Base-by-base conservation (phyloP, 495 filamentous ascomycete genomes). In the Diplogelasinospora grovesii region DNA sequence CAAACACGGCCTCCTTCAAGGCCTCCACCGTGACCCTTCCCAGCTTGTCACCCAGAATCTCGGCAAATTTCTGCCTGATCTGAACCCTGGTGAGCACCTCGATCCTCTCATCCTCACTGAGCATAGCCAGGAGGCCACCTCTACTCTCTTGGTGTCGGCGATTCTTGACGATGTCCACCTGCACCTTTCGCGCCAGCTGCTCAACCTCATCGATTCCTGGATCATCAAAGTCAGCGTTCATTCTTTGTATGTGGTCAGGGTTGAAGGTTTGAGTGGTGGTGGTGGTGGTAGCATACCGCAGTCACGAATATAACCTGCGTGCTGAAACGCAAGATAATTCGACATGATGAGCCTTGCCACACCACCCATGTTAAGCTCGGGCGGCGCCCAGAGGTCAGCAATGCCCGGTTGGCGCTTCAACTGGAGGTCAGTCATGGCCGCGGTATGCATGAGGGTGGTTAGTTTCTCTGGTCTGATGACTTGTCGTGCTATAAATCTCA, bases 1-100 rank as follows among this genome's bases (percentile, higher is more conserved):
- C 46, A 22, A 61, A 59, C 6, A 61, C 43, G 8, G 50, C 41
- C 5, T 41, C 25, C 36, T 54, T 40, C 15, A 61, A 32, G 7
- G 39, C 16, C 6, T 21, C 15, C 1, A 60, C 20, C 21, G 36
- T 7, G 3, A 10, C 9, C 6, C 4, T 14, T 15, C 14, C 39
- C 22, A 42, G 10, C 29, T 42, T 34, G 4, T 14, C 32, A 1
- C 10, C 14, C 13, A 45, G 41, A 11, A 19, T 20, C 6, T 14
- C 6, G 9, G 15, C 20, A 23, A 33, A 45, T 25, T n/a, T 22
- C 8, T 19, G 16, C 22, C 28, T 38, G 11, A 48, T 28, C 18
- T 26, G 8, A 22, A 26, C 10, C 8, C 39, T 29, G 8, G 39
- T 38, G 27, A 37, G 3, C 14, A 48, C 34, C 22, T 48, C 45